phyloP scores from a whole-genome alignment of 345 rosid genomes.

The Nasturtium officinale region DNA sequence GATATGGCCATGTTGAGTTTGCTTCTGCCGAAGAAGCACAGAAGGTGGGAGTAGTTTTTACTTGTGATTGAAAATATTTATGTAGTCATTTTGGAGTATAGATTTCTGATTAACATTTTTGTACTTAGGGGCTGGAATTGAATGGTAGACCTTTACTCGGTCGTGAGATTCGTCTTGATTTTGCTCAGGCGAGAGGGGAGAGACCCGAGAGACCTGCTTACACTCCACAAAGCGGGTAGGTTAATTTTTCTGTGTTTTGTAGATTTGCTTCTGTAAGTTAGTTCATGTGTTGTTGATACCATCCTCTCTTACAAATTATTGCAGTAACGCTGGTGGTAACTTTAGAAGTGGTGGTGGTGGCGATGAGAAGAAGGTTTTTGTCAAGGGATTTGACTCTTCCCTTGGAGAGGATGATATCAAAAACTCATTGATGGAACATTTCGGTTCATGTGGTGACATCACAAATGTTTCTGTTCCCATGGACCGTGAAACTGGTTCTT shows the following conservation, averaged over 20 bases:
- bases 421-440: conserved; percentile 56
- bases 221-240: conserved; percentile 75
- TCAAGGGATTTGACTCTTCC: conserved; percentile 65
- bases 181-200: conserved; percentile 76
- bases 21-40: conserved; percentile 63
- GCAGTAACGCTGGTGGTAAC: conserved; percentile 49
- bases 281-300: neutral
- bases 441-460: conserved; percentile 73
- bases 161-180: conserved; percentile 68
- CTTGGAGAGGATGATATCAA: conserved; percentile 59
- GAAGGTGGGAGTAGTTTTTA: conserved; percentile 48
- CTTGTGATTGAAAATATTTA: neutral
- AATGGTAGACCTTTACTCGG: conserved; percentile 55
- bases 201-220: conserved; percentile 73
- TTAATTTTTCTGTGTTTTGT: neutral
- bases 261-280: neutral
- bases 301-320: neutral
- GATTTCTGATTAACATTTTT: neutral
- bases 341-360: conserved; percentile 55
- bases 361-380: conserved; percentile 48
- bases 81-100: neutral
- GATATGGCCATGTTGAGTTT: conserved; percentile 89
- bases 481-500: conserved; percentile 66
- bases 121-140: conserved; percentile 59
- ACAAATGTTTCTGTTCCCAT: conserved; percentile 59